Evolutionary conservation across 1,284 basidiomycete species (phyloP), one percentile per base, ranked within the genome.

Genomic region (Marasmius oreades): DNA sequence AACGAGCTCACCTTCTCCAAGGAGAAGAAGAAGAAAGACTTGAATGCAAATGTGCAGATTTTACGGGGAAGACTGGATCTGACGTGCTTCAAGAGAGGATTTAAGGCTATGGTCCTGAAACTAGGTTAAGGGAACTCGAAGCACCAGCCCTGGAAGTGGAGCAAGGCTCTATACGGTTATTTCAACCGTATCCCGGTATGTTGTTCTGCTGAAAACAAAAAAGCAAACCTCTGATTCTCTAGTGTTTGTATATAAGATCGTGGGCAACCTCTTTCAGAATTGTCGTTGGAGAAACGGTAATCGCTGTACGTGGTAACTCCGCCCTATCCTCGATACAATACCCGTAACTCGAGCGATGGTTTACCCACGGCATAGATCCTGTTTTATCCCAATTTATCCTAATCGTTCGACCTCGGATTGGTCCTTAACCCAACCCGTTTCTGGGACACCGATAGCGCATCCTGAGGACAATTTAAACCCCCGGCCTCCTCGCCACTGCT

Each of bases 351-450:
- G n/a, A 12, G 11, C 14, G 44, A 45, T 45, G 5, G 22, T 12
- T 7, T 23, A n/a, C 5, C 44, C 22, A n/a, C n/a, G n/a, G n/a
- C 44, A 45, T 20, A 45, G 11, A 20, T n/a, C n/a, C n/a, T n/a
- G n/a, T n/a, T n/a, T n/a, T n/a, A n/a, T n/a, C 24, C 50, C 20
- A 79, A 79, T 59, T 63, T 78, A 33, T 73, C 70, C 14, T 72
- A 79, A 61, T 70, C 73, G 10, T 56, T 64, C 34, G 70, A 77
- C 63, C 76, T 78, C 54, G 77, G 77, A 20, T 79, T 79, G 66
- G 81, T 81, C 63, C 73, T 82, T 26, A 70, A 77, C 59, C 62
- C 70, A 14, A 59, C 69, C 28, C 73, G 74, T 14, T 77, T 81
- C 59, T 72, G 71, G 36, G 63, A 66, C 69, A 39, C 69, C 69